phyloP scores from a whole-genome alignment of 495 filamentous ascomycete species.

The Hamigera avellanea region DNA sequence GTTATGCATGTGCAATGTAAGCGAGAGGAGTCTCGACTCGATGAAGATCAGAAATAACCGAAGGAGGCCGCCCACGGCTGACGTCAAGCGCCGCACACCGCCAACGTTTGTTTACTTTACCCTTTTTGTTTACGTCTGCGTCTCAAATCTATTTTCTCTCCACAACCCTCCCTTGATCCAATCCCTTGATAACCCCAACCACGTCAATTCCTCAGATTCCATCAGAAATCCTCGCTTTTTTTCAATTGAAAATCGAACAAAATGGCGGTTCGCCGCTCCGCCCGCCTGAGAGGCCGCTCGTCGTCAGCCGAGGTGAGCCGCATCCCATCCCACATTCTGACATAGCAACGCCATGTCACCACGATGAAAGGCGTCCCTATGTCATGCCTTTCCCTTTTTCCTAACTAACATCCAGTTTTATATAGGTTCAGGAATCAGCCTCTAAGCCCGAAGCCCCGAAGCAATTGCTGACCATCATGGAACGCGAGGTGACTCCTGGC shows the following conservation, averaged over 20 bases:
- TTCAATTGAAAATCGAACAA: not conserved
- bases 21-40: no score
- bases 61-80: no score
- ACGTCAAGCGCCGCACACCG: constrained; percentile 1
- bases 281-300: constrained; percentile 8
- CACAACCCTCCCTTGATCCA: not conserved
- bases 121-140: constrained; percentile 2
- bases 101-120: constrained; percentile 3
- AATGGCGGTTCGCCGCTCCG: constrained; percentile 12
- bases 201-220: constrained; percentile 1
- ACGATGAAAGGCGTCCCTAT: no score
- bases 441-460: constrained; percentile 7
- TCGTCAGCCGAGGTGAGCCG: constrained; percentile 9
- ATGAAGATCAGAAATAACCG: no score
- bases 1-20: no score
- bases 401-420: constrained; percentile 3
- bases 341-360: constrained; percentile 6
- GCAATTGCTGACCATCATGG: constrained; percentile 24
- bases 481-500: constrained; percentile 23
- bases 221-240: constrained; percentile 1
- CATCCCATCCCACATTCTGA: not conserved
- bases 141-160: not conserved
- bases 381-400: not conserved
- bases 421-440: constrained; percentile 6
- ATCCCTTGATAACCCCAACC: not conserved